phyloP scores from a whole-genome alignment of 345 rosid species.

The Lepidium africanum region DNA sequence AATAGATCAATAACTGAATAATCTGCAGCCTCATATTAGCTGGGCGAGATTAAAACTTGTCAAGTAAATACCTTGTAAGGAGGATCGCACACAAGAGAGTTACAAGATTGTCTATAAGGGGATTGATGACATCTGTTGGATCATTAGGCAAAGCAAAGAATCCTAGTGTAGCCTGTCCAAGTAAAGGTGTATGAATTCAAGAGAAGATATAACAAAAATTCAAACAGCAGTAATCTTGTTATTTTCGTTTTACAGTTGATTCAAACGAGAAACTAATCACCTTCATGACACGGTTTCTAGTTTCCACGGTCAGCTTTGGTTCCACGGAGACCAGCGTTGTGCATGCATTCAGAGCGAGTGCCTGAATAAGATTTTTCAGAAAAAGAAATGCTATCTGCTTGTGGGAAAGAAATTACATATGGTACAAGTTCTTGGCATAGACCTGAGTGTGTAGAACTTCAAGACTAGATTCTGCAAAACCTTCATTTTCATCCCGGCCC shows the following conservation, averaged over 20 bases:
- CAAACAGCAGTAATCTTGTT: background rate
- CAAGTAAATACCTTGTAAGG: constrained; percentile 67
- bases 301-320: constrained; percentile 89
- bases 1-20: background rate
- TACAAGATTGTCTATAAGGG: constrained; percentile 86
- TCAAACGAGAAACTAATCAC: constrained; percentile 31
- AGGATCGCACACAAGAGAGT: constrained; percentile 95
- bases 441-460: constrained; percentile 85
- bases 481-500: constrained; percentile 86
- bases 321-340: constrained; percentile 95
- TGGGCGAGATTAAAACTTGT: background rate
- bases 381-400: constrained; percentile 15
- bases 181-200: constrained; percentile 1
- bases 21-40: background rate
- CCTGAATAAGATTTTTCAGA: constrained; percentile 43
- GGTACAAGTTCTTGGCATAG: constrained; percentile 1
- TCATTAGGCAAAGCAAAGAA: constrained; percentile 91
- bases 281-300: constrained; percentile 91
- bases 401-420: background rate
- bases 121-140: constrained; percentile 73
- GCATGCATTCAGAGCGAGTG: constrained; percentile 92
- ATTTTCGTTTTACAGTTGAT: background rate
- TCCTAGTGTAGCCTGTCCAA: constrained; percentile 86
- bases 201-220: background rate
- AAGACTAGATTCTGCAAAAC: constrained; percentile 76